Base-by-base conservation (phyloP, 495 filamentous ascomycete species). In the Hamigera avellanea region DNA sequence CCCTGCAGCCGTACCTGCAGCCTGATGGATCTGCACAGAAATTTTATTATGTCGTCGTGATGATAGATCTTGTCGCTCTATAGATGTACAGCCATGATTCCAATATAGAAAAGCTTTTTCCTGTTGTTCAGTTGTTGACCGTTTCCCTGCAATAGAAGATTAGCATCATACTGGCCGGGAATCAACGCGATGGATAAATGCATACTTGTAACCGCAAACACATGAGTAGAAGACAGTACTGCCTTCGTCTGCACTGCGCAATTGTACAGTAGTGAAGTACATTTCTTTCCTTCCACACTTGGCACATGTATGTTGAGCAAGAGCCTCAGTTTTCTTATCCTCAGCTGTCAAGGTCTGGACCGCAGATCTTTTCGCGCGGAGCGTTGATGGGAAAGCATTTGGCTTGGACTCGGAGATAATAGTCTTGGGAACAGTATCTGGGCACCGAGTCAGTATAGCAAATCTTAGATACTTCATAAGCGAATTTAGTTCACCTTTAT, bases 241-340 rank as follows among this genome's bases (percentile, higher is more conserved):
- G 35, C 93, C 93, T 72, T 96, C 93, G 57, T 96, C 91, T 3
- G 91, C 93, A 65, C 86, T 79, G 39, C 89, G 75, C 53, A 95
- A 62, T 55, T 98, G 93, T 33, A 86, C 73, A 2, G 84, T 80
- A 19, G 80, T 83, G 54, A 75, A 96, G 51, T 77, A 82, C 59
- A 96, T 84, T 50, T 94, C 82, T 31, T 73, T 76, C 35, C 76
- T 70, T 5, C 81, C 86, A 54, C 89, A 96, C 44, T 82, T 75
- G 8, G 78, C 72, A 48, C 91, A 96, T 14, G 76, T 75, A 46
- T 80, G 65, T 8, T 75, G 57, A 42, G 78, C 80, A 19, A 79
- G 68, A 15, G 81, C 80, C 50, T 84, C 80, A 9, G 78, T 93
- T 44, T 83, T 76, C 43, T 83, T 67, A 44, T 93, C 83, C 42